Evolutionary conservation across 305 asterid genomes (phyloP).

Genomic region (Plantago lanceolata): DNA sequence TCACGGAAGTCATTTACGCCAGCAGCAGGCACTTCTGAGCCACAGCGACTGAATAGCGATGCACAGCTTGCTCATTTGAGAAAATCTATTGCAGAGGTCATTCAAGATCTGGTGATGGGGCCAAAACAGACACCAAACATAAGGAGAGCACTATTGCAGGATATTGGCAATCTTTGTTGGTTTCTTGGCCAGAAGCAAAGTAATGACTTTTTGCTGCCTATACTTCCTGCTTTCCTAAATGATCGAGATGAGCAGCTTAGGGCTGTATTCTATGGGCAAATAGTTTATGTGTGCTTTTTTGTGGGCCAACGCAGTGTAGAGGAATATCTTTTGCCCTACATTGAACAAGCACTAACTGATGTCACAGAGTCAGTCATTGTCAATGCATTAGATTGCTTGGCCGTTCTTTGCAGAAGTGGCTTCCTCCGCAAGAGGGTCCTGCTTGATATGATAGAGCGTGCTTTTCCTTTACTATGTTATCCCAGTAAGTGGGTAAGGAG

Average conservation of each 20-base stretch:
- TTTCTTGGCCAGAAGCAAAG: slow-evolving; percentile 99
- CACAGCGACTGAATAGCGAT: slow-evolving; percentile 56
- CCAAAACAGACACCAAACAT: slow-evolving; percentile 98
- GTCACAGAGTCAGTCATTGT: slow-evolving; percentile 78
- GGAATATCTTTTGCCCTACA: slow-evolving; percentile 93
- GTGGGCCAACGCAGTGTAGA: slow-evolving; percentile 99
- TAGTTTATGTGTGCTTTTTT: slow-evolving; percentile 78
- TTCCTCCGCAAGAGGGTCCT: slow-evolving; percentile 81
- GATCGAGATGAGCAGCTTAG: slow-evolving; percentile 97
- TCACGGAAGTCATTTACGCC: slow-evolving; percentile 49
- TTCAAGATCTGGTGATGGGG: slow-evolving; percentile 99
- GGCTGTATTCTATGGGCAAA: slow-evolving; percentile 94
- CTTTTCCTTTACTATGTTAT: slow-evolving; percentile 81
- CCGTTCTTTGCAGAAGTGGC: slow-evolving; percentile 85
- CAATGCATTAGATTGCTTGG: slow-evolving; percentile 88
- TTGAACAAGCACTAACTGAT: slow-evolving; percentile 95
- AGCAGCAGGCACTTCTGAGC: slow-evolving; percentile 43
- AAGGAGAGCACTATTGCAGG: slow-evolving; percentile 98
- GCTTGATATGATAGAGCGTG: slow-evolving; percentile 90
- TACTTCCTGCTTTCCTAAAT: slow-evolving; percentile 97
- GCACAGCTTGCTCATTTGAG: slow-evolving; percentile 86
- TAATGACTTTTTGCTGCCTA: slow-evolving; percentile 88
- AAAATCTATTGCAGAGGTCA: slow-evolving; percentile 90
- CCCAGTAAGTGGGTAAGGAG: slow-evolving; percentile 97
- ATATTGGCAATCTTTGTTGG: slow-evolving; percentile 95